Conservation (phyloP, 352 stramenopile species). For the Saprolegnia parasitica region DNA sequence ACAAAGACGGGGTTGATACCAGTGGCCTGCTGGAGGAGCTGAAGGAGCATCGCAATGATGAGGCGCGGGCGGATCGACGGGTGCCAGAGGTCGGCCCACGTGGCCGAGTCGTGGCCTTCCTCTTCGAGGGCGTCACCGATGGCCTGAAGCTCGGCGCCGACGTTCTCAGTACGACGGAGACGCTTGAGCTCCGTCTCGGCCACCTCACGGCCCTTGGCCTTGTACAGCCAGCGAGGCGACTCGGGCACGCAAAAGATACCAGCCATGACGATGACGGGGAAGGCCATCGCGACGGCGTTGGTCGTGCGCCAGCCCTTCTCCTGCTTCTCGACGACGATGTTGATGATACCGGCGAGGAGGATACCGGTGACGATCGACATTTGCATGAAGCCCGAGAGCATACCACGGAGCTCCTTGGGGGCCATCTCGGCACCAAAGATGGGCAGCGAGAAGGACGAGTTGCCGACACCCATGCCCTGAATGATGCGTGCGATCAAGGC, state of each 20-base stretch:
- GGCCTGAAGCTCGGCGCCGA: slow-evolving; percentile 37
- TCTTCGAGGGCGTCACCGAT: slow-evolving; percentile 43
- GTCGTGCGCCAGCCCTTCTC: slow-evolving; percentile 39
- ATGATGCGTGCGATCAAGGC: slow-evolving; percentile 37
- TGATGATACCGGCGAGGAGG: slow-evolving; percentile 41
- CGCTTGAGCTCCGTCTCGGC: slow-evolving; percentile 34
- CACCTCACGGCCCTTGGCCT: slow-evolving; percentile 37
- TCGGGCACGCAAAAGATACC: slow-evolving; percentile 48
- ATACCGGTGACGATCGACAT: slow-evolving; percentile 43
- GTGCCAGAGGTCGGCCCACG: slow-evolving; percentile 42
- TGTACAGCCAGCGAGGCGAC: slow-evolving; percentile 49
- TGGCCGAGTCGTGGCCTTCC: slow-evolving; percentile 31
- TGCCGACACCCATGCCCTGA: slow-evolving; percentile 42
- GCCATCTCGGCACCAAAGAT: slow-evolving; percentile 45
- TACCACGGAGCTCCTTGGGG: slow-evolving; percentile 38
- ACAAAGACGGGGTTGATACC: slow-evolving; percentile 42
- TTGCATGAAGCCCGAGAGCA: slow-evolving; percentile 43
- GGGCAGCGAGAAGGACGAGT: slow-evolving; percentile 44
- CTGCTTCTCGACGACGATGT: slow-evolving; percentile 33
- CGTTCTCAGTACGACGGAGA: slow-evolving; percentile 35
- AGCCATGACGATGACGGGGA: slow-evolving; percentile 41
- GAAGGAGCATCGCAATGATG: slow-evolving; percentile 37
- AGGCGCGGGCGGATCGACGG: slow-evolving; percentile 36
- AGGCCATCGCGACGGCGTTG: slow-evolving; percentile 34
- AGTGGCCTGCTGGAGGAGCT: slow-evolving; percentile 45